These are phyloP conservation scores for Boletus pseudopeckii DNA, from an alignment of 768 basidiomycete species.

Conservation along the genomic window DNA sequence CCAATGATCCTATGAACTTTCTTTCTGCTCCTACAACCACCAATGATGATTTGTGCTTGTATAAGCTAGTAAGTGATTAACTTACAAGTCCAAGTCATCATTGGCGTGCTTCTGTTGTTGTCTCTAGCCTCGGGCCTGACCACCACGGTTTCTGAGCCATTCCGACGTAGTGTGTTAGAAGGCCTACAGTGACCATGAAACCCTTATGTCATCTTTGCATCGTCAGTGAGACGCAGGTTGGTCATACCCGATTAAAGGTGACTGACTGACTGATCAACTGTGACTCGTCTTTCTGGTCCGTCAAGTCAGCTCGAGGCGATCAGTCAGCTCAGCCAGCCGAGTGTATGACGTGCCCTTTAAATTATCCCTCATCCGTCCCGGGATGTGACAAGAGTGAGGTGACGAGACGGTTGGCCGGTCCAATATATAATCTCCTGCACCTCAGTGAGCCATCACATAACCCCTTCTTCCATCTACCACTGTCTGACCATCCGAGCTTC, in stretches of 20 bases:
- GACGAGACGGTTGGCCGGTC: neutral
- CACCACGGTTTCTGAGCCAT: neutral
- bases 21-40: neutral
- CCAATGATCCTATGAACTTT: neutral
- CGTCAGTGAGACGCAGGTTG: neutral
- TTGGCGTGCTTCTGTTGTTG: too few relatives aligned
- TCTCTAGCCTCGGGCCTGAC: neutral
- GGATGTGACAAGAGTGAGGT: neutral
- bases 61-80: too few relatives aligned
- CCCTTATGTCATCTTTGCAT: neutral
- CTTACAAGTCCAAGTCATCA: too few relatives aligned
- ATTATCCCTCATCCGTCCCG: too few relatives aligned
- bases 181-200: neutral
- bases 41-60: too few relatives aligned
- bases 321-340: too few relatives aligned
- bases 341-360: too few relatives aligned
- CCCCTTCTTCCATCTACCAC: neutral
- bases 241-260: neutral
- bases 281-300: too few relatives aligned
- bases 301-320: too few relatives aligned
- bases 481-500: neutral
- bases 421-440: neutral
- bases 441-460: neutral
- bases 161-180: neutral
- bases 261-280: neutral